Base-by-base conservation (phyloP, 129 eudicot genomes). In the Pulicaria dysenterica region DNA sequence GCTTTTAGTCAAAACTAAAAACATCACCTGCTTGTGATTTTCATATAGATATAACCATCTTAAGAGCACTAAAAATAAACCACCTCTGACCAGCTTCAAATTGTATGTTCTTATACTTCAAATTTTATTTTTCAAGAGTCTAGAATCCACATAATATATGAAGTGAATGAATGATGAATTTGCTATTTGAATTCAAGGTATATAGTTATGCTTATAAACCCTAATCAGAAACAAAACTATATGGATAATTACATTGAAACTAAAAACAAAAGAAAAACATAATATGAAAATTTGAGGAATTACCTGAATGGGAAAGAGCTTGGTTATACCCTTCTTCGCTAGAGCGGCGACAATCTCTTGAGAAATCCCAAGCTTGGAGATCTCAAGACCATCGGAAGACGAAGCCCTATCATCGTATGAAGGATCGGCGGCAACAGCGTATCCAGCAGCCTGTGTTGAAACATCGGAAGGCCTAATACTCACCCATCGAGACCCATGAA, bases 231-330 rank as follows among this genome's bases (percentile, higher is more conserved):
- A 49, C 51, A 40, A 9, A 60, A 44, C 53, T 6, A 46, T 12
- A 39, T 4, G 13, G 12, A 6, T 56, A 36, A 64, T 8, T 6
- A 5, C 1, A 53, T 7, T n/a, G 10, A 36, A 7, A 74, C 3
- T 13, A 24, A 37, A 39, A 14, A 65, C 5, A 37, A 10, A 19
- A 8, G 4, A 9, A 31, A 13, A 42, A 61, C 5, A 46, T 13
- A n/a, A 4, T 6, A 6, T 6, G 46, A 24, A 31, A 9, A 0
- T 46, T n/a, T n/a, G n/a, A 3, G 8, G 11, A 42, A 57, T 2
- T 72, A 89, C 96, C 98, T 92, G 98, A 83, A 92, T 89, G 17
- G 96, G 98, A 65, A 92, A 92, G 17, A 92, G 88, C 68, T 82
- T 92, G 34, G 93, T 80, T 31, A 92, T 92, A 4, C 98, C 98